Conservation (phyloP, 805 yeast species). For the Zygosaccharomyces bisporus region DNA sequence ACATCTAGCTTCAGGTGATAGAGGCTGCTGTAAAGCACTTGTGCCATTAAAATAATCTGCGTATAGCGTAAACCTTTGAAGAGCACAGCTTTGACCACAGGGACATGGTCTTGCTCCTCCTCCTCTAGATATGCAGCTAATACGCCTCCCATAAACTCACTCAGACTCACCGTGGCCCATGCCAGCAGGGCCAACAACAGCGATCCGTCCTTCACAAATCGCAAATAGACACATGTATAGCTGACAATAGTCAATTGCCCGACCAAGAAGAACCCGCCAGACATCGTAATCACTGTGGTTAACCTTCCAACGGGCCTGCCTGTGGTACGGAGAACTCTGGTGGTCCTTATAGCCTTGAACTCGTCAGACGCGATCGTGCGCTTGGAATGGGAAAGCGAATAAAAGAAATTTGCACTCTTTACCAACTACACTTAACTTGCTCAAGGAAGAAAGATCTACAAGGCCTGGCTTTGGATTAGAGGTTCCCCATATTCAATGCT, state of each 20-base stretch:
- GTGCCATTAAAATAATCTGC: conserved; percentile 17
- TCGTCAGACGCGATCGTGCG: conserved; percentile 4
- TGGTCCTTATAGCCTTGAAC: neutral
- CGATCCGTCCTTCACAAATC: conserved; percentile 26
- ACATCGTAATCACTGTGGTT: neutral
- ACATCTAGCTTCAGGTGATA: conserved; percentile 18
- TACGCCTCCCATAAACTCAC: conserved; percentile 12
- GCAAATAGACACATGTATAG: conserved; percentile 20
- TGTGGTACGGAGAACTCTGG: neutral
- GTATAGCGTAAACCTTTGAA: conserved; percentile 17
- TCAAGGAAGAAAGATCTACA: neutral
- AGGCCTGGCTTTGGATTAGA: neutral
- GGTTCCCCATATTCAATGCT: conserved; percentile 3
- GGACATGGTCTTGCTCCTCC: conserved; percentile 8
- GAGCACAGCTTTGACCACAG: conserved; percentile 16
- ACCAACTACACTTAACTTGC: conserved; percentile 5
- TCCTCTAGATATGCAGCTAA: conserved; percentile 8
- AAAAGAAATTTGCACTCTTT: conserved; percentile 1
- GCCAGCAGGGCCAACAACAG: conserved; percentile 19
- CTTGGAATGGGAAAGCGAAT: conserved; percentile 6
- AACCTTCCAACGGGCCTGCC: neutral
- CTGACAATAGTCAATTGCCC: conserved; percentile 13
- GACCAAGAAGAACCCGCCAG: neutral
- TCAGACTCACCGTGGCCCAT: conserved; percentile 11
- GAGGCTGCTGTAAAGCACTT: conserved; percentile 13